Conservation (phyloP, 139 green algal species). For the Tetradesmus obliquus region DNA sequence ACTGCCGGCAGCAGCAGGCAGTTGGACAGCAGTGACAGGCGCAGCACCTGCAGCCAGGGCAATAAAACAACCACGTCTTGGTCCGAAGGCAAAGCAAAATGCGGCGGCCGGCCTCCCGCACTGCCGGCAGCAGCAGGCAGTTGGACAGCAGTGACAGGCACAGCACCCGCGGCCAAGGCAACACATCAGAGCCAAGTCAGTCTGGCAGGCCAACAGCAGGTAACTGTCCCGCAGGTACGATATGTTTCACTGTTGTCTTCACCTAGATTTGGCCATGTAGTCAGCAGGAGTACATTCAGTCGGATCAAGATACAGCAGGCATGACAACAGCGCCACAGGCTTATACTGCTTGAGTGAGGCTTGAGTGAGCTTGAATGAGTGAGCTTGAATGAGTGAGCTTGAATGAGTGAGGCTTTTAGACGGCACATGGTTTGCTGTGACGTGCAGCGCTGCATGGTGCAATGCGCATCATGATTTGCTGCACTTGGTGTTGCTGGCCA, state of each 20-base stretch:
- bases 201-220: neutral
- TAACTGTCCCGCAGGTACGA: neutral
- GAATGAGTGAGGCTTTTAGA: too few relatives aligned
- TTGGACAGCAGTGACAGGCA: constrained; percentile 2
- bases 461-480: neutral
- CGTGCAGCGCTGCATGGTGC: too few relatives aligned
- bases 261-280: too few relatives aligned
- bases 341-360: too few relatives aligned
- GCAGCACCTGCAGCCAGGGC: neutral
- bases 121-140: constrained; percentile 20
- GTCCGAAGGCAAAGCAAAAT: neutral
- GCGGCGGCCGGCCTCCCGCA: neutral
- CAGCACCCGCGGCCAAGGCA: neutral
- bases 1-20: constrained; percentile 24
- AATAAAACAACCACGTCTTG: neutral
- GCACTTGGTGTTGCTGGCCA: neutral
- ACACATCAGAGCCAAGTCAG: neutral
- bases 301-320: too few relatives aligned
- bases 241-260: neutral
- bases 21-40: constrained; percentile 1
- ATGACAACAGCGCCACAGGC: too few relatives aligned
- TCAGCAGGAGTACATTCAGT: too few relatives aligned
- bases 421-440: too few relatives aligned
- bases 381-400: too few relatives aligned
- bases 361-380: too few relatives aligned